phyloP scores from a whole-genome alignment of 1,139 yeast genomes.

The Yamadazyma dendronema region DNA sequence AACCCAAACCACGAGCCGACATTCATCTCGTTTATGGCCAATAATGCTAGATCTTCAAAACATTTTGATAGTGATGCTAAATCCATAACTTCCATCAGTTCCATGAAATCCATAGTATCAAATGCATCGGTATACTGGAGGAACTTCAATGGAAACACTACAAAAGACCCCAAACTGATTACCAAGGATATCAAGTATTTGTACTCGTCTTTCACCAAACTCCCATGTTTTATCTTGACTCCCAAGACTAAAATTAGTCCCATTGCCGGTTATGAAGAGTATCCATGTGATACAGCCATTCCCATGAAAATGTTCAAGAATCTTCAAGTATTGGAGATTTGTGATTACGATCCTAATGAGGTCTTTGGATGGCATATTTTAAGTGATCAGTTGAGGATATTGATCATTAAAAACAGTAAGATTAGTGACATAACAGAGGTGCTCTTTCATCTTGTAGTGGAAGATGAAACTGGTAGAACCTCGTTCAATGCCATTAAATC shows the following conservation, averaged over 20 bases:
- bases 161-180: slow-evolving; percentile 43
- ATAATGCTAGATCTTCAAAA: slow-evolving; percentile 42
- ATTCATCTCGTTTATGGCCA: slow-evolving; percentile 51
- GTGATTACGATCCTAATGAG: slow-evolving; percentile 62
- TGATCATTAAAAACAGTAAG: slow-evolving; percentile 52
- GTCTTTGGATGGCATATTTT: slow-evolving; percentile 63
- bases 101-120: slow-evolving; percentile 56
- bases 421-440: slow-evolving; percentile 52
- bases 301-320: slow-evolving; percentile 62
- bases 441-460: slow-evolving; percentile 48
- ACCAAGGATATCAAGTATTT: slow-evolving; percentile 54
- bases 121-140: slow-evolving; percentile 48
- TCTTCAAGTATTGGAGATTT: slow-evolving; percentile 57
- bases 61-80: slow-evolving; percentile 56
- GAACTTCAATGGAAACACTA: slow-evolving; percentile 24
- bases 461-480: slow-evolving; percentile 51
- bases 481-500: slow-evolving; percentile 27
- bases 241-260: slow-evolving; percentile 57
- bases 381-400: slow-evolving; percentile 54
- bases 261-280: slow-evolving; percentile 64
- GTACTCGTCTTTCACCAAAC: slow-evolving; percentile 63
- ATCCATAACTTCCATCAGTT: slow-evolving; percentile 61
- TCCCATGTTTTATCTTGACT: slow-evolving; percentile 60
- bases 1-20: slow-evolving; percentile 59
- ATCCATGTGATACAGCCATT: slow-evolving; percentile 69